Percentiles rank a stretch among this genome's conserved stretches.
Conservation (phyloP, 2,329 filamentous ascomycete genomes). For the Cladophialophora carrionii region DNA sequence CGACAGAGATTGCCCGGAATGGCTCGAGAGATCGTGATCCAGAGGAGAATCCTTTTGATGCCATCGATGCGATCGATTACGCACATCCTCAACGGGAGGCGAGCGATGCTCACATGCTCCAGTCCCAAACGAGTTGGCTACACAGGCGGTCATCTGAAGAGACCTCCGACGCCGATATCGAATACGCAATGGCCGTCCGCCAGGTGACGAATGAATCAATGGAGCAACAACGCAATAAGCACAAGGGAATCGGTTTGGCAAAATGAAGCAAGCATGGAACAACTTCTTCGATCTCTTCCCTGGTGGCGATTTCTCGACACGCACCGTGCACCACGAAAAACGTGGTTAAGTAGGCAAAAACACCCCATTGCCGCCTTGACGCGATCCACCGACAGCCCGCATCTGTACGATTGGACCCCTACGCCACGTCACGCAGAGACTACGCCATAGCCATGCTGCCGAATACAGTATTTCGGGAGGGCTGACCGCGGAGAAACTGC, state of each 20-base stretch:
- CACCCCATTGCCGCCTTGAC: background rate
- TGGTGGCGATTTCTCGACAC: background rate
- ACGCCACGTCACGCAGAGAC: background rate
- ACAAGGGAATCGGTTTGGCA: slow-evolving; percentile 21
- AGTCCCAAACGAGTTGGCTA: slow-evolving; percentile 29
- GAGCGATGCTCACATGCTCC: slow-evolving; percentile 33
- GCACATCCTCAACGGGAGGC: slow-evolving; percentile 32
- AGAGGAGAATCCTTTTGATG: slow-evolving; percentile 34
- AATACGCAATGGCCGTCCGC: slow-evolving; percentile 37
- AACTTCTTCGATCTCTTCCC: background rate
- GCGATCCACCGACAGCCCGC: background rate
- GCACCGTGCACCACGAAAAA: background rate
- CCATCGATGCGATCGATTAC: slow-evolving; percentile 35
- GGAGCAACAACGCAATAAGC: slow-evolving; percentile 27
- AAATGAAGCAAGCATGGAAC: slow-evolving; percentile 11
- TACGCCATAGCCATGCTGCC: background rate
- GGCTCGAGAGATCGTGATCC: slow-evolving; percentile 37
- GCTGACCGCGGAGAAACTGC: background rate
- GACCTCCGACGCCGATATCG: slow-evolving; percentile 34
- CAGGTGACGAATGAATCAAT: slow-evolving; percentile 35
- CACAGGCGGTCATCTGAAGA: slow-evolving; percentile 29
- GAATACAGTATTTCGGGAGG: background rate
- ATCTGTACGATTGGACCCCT: background rate
- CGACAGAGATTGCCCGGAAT: slow-evolving; percentile 27
- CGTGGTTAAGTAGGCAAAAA: background rate